Evolutionary conservation across 208 protist genomes (phyloP), one percentile per base, ranked within the genome.

Genomic region (Lotmaria passim): DNA sequence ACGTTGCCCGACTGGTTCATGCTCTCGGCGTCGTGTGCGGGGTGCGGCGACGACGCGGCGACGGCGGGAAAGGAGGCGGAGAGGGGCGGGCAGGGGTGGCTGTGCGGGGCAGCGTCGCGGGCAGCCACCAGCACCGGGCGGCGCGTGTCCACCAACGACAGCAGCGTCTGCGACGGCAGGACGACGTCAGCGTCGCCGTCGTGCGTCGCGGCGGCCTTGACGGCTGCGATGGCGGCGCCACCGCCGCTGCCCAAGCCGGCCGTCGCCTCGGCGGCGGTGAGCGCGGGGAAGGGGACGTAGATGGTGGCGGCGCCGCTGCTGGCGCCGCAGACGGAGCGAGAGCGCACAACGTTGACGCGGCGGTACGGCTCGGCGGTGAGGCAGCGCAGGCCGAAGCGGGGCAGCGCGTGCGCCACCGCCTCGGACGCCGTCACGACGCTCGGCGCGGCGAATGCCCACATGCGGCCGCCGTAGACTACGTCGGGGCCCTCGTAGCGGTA

Each of bases 381-480:
- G 66, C 36, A 53, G 56, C 66, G 17, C 56, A 73, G 26, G 43
- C 66, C 66, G 47, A 57, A 63, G 39, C 53, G 53, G 51, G 51
- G 51, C 14, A 57, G 51, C 51, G 51, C 51, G 7, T 38, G 28
- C 30, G 31, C 51, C 51, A 57, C 51, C 30, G 51, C 51, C 51
- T 57, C 51, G 17, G 71, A 69, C 26, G 89, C 63, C 10, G 81
- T 90, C 17, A 95, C 79, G 21, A 82, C 68, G 69, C 90, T 90
- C 14, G 86, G 86, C 12, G 72, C 74, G 26, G 86, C 83, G 61
- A 95, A 91, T n/a, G 82, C 56, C 82, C 86, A 93, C 82, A 94
- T 85, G 53, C 85, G 83, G 47, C 62, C 79, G 28, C 79, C 71
- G 65, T 85, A 89, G 28, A 83, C 64, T 17, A 95, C 63, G 60